Base-by-base conservation (phyloP, 495 filamentous ascomycete genomes). In the Penicillium odoratum region DNA sequence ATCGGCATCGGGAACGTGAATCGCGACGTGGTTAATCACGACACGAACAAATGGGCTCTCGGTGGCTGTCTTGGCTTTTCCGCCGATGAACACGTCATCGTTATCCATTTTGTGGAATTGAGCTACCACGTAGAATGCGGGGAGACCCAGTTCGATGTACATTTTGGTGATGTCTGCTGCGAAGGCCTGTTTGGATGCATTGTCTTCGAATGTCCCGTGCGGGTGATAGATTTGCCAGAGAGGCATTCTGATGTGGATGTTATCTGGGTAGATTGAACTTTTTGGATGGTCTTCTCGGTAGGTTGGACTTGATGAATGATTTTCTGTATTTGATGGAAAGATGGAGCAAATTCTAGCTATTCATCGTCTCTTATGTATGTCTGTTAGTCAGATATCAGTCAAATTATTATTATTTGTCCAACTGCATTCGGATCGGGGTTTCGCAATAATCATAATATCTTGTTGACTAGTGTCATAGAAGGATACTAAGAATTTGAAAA, bases 141-240 rank as follows among this genome's bases (percentile, higher is more conserved):
- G 66, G 1, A 71, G 60, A 4, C 69, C 66, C 26, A 64, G 0
- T 7, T 21, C 10, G 21, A 56, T 58, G 49, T 71, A 71, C n/a
- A 64, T 59, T 7, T 65, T 57, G 1, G 69, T 71, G 15, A 71
- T 67, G 48, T 64, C 64, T 42, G 60, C 13, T 10, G 55, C 60
- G 33, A 71, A 58, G 28, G 54, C 15, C 15, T 55, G 26, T 43
- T 71, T 71, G 10, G 56, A 45, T 0, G 51, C 51, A 2, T 38
- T 2, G 25, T 64, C 56, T 8, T 46, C 38, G 53, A 64, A 64
- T 31, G 58, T 63, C 34, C 53, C 55, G 7, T 46, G 15, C 3
- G 59, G 64, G 43, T 66, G 65, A 51, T 65, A 65, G 40, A 71
- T 71, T 47, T 65, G 66, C 69, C 66, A 71, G 48, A 67, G 64